Evolutionary conservation across 2,329 filamentous ascomycete genomes (phyloP), one percentile per base, ranked within the genome.

Genomic region (Aspergillus thermomutatus): DNA sequence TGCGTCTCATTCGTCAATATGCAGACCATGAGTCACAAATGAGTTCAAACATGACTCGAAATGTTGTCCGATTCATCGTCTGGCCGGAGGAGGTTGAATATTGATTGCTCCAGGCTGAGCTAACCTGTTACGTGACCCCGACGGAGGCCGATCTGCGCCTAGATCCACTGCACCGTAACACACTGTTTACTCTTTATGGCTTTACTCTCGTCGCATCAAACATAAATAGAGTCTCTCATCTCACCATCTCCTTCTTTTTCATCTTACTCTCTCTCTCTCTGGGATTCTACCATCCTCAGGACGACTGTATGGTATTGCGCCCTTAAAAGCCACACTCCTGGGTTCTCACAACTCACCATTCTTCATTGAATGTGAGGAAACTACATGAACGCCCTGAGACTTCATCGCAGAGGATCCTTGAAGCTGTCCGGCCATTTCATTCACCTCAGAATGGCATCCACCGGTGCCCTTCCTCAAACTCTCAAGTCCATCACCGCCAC

Each of bases 401-500:
- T 14, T 10, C 8, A 25, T 45, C n/a, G n/a, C 10, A 3, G 43
- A 7, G 8, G 19, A 4, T 10, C 14, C 14, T 8, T 10, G 19
- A 48, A 27, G 21, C 19, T 23, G 25, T 2, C 10, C 45, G 37
- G 5, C 27, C 27, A 31, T 23, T 21, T 4, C 11, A 14, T n/a
- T 41, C 37, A 4, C 17, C 34, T 27, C 47, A 64, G 41, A 43
- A 76, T 75, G 71, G 37, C 69, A 45, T 68, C 70, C 21, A 61
- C 61, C 23, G 62, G 68, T 23, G 73, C 74, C 46, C 75, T 83
- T 37, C 82, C 82, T 5, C 75, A 82, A 54, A 83, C 82, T 14
- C 77, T 84, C 27, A 77, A 80, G 53, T 79, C 80, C 34, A 82
- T 84, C 66, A 85, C 81, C 21, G 72, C 73, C 41, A 82, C 80